A percentile compares a stretch with the other conserved stretches of the same genome.
These are phyloP conservation scores for Kwoniella shivajii DNA, from an alignment of 1,284 basidiomycete genomes.

Conservation along the genomic window DNA sequence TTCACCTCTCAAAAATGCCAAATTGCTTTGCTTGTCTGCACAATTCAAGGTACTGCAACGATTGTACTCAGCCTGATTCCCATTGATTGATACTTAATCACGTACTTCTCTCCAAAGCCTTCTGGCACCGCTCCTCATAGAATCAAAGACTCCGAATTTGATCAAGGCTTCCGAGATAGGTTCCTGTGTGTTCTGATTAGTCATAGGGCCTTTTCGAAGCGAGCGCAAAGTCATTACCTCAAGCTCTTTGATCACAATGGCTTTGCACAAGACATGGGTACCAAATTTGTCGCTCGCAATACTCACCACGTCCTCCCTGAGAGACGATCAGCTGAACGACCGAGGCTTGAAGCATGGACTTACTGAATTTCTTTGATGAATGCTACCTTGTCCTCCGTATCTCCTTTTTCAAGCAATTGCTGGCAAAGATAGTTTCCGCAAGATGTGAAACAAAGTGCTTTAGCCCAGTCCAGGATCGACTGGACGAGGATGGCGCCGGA, in stretches of 20 bases:
- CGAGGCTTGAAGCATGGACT: conserved; percentile 4
- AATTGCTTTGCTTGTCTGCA: conserved; percentile 32
- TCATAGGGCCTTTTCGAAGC: neutral
- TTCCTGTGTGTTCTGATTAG: neutral
- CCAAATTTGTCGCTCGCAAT: conserved; percentile 52
- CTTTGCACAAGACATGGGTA: conserved; percentile 50
- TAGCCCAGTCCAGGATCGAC: conserved; percentile 43
- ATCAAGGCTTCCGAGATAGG: conserved; percentile 41
- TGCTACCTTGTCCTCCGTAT: conserved; percentile 36
- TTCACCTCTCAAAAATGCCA: conserved; percentile 41
- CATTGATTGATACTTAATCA: neutral
- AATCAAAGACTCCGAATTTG: conserved; percentile 44
- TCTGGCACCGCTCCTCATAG: conserved; percentile 47
- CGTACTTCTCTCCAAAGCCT: conserved; percentile 48
- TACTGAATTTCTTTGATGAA: conserved; percentile 46
- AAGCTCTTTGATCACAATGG: conserved; percentile 42
- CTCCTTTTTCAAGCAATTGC: conserved; percentile 45
- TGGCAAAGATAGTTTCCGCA: conserved; percentile 52
- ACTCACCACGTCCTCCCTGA: conserved; percentile 41
- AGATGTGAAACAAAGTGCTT: conserved; percentile 46
- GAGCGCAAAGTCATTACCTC: conserved; percentile 28
- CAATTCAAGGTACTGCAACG: conserved; percentile 43
- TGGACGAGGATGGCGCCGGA: conserved; percentile 20
- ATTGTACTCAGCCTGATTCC: neutral
- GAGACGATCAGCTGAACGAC: neutral